Base-by-base conservation (phyloP, 306 rosid genomes). In the Cucurbita pepo region DNA sequence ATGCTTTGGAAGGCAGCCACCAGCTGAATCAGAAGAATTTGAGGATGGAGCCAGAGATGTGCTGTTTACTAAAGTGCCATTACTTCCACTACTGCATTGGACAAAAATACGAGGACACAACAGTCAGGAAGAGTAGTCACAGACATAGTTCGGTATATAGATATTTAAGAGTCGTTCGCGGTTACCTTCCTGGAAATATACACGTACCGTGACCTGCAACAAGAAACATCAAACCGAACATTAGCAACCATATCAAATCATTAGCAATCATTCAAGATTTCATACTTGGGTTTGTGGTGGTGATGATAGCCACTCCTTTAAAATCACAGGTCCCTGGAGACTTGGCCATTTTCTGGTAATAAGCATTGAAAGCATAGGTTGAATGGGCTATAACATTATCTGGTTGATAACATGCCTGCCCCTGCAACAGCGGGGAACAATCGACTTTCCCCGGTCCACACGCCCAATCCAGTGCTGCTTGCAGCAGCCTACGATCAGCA, bases 391-490 rank as follows among this genome's bases (percentile, higher is more conserved):
- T 88, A 71, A 92, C 95, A 79, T 81, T 90, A 77, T 92, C 77
- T 3, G 97, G 97, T 76, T 85, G 85, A 74, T 86, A 80, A 81
- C 97, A 92, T 4, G 91, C 81, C 82, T 90, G 85, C 64, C 95
- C 97, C 79, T 92, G 95, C 75, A 89, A 77, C 85, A 92, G 74
- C 9, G 90, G 82, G 11, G 96, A 86, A 74, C 97, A 92, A 77
- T 92, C 92, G 65, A 92, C 97, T 81, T 88, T 92, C 56, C 97
- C 97, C 0, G 95, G 96, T 57, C 97, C 97, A 84, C 97, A 92
- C 47, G 97, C 97, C 97, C 97, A 92, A 77, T 92, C 97, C 56
- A 92, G 82, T 7, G 85, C 97, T 56, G 97, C 96, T 83, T 92
- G 97, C 25, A 92, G 85, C 96, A 88, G 84, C 88, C 90, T 92